Evolutionary conservation across 2,329 filamentous ascomycete species (phyloP).

Genomic region (Ophiostoma novo-ulmi): DNA sequence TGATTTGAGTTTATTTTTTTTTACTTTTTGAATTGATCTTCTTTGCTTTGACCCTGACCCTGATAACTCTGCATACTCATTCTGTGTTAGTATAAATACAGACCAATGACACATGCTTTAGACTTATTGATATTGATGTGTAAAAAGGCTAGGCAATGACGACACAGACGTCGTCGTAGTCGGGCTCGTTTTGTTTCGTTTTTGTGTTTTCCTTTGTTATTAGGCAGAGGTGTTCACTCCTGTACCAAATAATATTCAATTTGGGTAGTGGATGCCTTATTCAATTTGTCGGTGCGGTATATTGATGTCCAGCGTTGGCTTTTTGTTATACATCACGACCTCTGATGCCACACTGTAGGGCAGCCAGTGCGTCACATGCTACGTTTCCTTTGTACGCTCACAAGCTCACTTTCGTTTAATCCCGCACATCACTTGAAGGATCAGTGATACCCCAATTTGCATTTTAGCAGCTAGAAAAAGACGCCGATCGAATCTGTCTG

Average conservation of each 20-base stretch:
- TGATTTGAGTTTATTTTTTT: not conserved
- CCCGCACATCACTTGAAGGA: not conserved
- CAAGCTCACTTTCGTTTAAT: not conserved
- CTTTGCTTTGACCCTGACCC: not conserved
- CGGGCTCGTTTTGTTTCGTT: not conserved
- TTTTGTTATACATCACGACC: not conserved
- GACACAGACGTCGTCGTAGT: not conserved
- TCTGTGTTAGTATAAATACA: not conserved
- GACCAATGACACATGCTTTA: not conserved
- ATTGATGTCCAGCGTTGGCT: not conserved
- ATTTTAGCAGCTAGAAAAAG: not conserved
- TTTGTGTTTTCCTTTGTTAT: not conserved
- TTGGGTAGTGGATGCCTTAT: not conserved
- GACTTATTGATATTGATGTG: not conserved
- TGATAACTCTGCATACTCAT: not conserved
- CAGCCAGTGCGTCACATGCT: not conserved
- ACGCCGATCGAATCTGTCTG: not conserved
- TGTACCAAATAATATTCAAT: not conserved
- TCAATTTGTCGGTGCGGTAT: too few relatives aligned
- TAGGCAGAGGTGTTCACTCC: not conserved
- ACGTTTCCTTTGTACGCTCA: not conserved
- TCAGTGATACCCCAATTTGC: not conserved
- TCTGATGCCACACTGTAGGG: not conserved
- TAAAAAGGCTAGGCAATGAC: not conserved
- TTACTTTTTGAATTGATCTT: not conserved